Conservation (phyloP, 768 basidiomycete genomes). For the Dioszegia aurantiaca region DNA sequence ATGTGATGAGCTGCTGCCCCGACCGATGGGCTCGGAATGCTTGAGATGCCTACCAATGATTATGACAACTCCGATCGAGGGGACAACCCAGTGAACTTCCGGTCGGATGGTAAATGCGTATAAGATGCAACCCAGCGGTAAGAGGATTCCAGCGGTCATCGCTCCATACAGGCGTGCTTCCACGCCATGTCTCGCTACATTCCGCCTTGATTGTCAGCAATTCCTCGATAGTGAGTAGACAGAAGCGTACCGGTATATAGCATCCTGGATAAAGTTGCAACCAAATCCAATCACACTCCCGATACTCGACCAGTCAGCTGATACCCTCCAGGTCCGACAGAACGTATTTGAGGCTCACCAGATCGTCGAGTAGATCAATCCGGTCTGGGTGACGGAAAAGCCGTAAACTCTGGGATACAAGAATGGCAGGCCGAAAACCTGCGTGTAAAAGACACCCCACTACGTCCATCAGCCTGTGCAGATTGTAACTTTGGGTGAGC, state of each 20-base stretch:
- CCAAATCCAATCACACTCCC: conserved; percentile 34
- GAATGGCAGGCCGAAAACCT: conserved; percentile 58
- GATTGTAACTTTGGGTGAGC: too few relatives aligned
- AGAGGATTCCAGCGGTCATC: conserved; percentile 43
- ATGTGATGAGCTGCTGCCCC: conserved; percentile 6
- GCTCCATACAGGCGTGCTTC: conserved; percentile 49
- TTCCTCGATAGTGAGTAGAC: background rate
- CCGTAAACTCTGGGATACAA: conserved; percentile 62
- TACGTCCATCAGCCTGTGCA: conserved; percentile 14
- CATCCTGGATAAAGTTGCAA: conserved; percentile 43
- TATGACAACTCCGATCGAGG: conserved; percentile 59
- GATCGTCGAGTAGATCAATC: conserved; percentile 63
- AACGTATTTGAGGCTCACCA: conserved; percentile 34
- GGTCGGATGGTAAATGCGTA: conserved; percentile 67
- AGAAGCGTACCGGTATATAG: conserved; percentile 29
- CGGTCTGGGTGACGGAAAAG: conserved; percentile 63
- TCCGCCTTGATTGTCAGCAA: conserved; percentile 19
- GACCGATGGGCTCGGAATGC: too few relatives aligned
- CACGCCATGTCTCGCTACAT: conserved; percentile 39
- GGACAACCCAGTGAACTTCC: conserved; percentile 63
- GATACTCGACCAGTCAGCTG: conserved; percentile 22
- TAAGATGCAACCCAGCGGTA: conserved; percentile 57
- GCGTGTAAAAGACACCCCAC: conserved; percentile 72
- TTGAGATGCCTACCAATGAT: conserved; percentile 53
- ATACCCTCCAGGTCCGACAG: background rate